A percentile compares a stretch with the other conserved stretches of the same genome.
These are phyloP conservation scores for Nakazawaea sp. DNA, from an alignment of 805 yeast species.

Conservation along the genomic window DNA sequence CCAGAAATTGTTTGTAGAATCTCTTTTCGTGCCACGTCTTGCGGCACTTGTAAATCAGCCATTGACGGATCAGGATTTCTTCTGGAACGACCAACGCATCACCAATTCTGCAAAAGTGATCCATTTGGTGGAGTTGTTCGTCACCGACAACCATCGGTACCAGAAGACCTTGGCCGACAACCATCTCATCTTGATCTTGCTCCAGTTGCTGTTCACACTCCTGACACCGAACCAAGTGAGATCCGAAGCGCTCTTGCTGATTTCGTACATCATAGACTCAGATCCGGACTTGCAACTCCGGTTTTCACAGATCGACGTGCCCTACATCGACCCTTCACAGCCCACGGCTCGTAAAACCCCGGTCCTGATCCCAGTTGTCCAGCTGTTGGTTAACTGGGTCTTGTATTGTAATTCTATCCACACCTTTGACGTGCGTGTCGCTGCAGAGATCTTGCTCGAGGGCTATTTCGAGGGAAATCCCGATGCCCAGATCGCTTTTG, in stretches of 20 bases:
- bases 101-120: slow-evolving; percentile 61
- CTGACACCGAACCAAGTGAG: slow-evolving; percentile 61
- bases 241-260: slow-evolving; percentile 60
- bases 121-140: slow-evolving; percentile 68
- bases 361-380: slow-evolving; percentile 56
- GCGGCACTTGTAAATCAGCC: slow-evolving; percentile 61
- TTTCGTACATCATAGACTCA: slow-evolving; percentile 68
- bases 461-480: slow-evolving; percentile 62
- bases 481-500: slow-evolving; percentile 53
- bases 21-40: slow-evolving; percentile 66
- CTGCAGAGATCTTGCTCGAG: slow-evolving; percentile 58
- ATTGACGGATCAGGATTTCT: slow-evolving; percentile 31
- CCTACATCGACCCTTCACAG: slow-evolving; percentile 71
- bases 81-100: slow-evolving; percentile 74
- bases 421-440: slow-evolving; percentile 72
- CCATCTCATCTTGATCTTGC: slow-evolving; percentile 57
- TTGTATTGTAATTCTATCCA: slow-evolving; percentile 76
- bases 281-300: slow-evolving; percentile 63
- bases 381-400: slow-evolving; percentile 79
- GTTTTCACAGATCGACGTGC: slow-evolving; percentile 83
- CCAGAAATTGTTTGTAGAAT: slow-evolving; percentile 82
- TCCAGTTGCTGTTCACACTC: slow-evolving; percentile 66
- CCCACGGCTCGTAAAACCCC: slow-evolving; percentile 20
- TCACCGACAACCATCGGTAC: slow-evolving; percentile 61
- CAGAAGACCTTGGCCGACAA: slow-evolving; percentile 56